A percentile compares a stretch with the other conserved stretches of the same genome.
Evolutionary conservation across 495 filamentous ascomycete genomes (phyloP).

Genomic region (Aspergillus sclerotiicarbonarius): DNA sequence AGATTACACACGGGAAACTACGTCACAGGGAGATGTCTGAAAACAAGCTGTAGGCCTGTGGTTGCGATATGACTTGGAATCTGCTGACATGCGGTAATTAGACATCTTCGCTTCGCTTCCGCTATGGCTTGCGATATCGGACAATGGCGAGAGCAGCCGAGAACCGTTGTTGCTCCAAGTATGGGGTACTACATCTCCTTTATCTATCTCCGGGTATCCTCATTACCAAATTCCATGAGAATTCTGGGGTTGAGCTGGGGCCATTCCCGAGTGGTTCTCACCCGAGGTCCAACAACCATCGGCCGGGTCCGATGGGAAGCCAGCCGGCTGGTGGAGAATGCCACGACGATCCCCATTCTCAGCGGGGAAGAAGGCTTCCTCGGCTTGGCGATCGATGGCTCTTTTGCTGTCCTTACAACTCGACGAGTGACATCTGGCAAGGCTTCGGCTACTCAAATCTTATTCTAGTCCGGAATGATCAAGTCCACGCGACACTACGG

Average conservation of each 20-base stretch:
- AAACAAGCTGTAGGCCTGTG: too few species aligned
- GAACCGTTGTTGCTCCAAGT: too few species aligned
- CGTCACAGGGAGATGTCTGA: too few species aligned
- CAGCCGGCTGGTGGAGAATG: conserved; percentile 7
- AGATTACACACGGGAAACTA: too few species aligned
- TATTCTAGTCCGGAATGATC: conserved; percentile 9
- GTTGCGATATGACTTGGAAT: too few species aligned
- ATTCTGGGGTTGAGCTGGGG: not conserved
- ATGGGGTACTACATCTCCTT: not conserved
- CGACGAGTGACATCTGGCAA: not conserved
- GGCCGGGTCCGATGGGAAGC: conserved; percentile 20
- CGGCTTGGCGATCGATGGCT: not conserved
- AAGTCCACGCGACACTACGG: conserved; percentile 10
- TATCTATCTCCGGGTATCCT: not conserved
- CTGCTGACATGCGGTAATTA: too few species aligned
- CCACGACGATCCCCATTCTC: conserved; percentile 2
- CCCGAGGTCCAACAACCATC: conserved; percentile 13
- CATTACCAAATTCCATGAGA: not conserved
- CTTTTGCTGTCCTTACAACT: not conserved
- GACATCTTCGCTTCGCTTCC: too few species aligned
- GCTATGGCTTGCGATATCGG: too few species aligned
- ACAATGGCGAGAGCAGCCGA: too few species aligned
- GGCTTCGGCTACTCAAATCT: not conserved
- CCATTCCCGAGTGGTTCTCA: not conserved
- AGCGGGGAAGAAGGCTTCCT: conserved; percentile 8